phyloP scores from a whole-genome alignment of 345 rosid species.

The Euphorbia peplus region DNA sequence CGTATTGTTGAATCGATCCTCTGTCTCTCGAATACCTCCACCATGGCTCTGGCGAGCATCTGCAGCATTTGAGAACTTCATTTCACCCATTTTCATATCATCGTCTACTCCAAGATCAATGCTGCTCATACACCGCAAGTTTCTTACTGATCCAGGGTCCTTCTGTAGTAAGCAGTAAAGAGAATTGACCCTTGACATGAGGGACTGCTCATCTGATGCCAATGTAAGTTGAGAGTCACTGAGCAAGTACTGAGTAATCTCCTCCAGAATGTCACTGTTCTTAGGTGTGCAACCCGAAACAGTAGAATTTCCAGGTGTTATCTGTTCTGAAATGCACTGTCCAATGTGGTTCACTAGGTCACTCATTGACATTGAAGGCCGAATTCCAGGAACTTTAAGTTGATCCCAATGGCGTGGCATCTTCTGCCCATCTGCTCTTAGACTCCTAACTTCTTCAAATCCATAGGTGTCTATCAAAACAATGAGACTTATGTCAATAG shows the following conservation, averaged over 20 bases:
- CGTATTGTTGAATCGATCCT: constrained; percentile 20
- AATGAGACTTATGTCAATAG: constrained; percentile 4
- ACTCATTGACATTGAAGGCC: constrained; percentile 84
- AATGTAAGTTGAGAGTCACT: constrained; percentile 63
- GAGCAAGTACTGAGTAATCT: constrained; percentile 70
- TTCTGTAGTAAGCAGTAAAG: constrained; percentile 85
- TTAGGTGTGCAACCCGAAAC: constrained; percentile 17
- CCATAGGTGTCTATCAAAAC: constrained; percentile 52
- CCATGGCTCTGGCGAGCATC: neutral
- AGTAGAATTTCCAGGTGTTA: constrained; percentile 39
- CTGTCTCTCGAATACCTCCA: neutral
- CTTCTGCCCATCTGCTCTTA: constrained; percentile 27
- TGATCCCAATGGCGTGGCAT: constrained; percentile 53
- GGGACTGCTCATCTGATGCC: constrained; percentile 74
- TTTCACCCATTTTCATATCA: constrained; percentile 11
- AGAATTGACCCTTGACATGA: constrained; percentile 92
- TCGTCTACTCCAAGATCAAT: constrained; percentile 6
- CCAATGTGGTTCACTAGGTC: constrained; percentile 72
- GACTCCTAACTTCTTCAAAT: constrained; percentile 33
- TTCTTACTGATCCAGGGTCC: constrained; percentile 44
- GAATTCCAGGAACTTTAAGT: constrained; percentile 76
- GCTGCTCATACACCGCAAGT: constrained; percentile 34
- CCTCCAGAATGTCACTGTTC: constrained; percentile 53
- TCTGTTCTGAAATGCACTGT: constrained; percentile 63
- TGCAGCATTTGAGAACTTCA: constrained; percentile 7